phyloP scores from a whole-genome alignment of 1,139 yeast genomes.

The Suhomyces maxii region DNA sequence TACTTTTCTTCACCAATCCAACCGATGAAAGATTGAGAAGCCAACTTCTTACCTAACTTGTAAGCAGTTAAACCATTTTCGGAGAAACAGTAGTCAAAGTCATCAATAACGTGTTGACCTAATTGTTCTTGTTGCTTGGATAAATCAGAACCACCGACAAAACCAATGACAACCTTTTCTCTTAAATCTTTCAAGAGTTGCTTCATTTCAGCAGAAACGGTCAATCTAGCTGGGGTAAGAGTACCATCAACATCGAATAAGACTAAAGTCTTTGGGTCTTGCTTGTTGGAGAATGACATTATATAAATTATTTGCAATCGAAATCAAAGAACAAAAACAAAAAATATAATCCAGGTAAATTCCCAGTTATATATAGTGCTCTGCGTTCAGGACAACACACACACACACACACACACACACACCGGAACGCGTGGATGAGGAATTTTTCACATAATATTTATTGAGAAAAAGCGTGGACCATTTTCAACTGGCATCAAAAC shows the following conservation, averaged over 20 bases:
- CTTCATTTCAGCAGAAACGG: slow-evolving; percentile 77
- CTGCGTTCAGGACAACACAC: slow-evolving; percentile 3
- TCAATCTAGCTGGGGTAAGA: slow-evolving; percentile 93
- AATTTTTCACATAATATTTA: background rate
- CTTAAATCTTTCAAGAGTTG: slow-evolving; percentile 70
- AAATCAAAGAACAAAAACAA: slow-evolving; percentile 3
- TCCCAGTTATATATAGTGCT: slow-evolving; percentile 2
- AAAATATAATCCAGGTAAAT: background rate
- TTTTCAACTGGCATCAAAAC: no score
- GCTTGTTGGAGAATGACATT: slow-evolving; percentile 56
- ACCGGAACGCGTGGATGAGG: slow-evolving; percentile 7
- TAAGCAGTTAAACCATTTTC: slow-evolving; percentile 98
- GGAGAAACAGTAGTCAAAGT: slow-evolving; percentile 93
- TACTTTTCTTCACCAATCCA: slow-evolving; percentile 97
- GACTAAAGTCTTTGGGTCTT: slow-evolving; percentile 63
- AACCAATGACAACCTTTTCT: slow-evolving; percentile 90
- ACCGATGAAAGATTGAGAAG: slow-evolving; percentile 87
- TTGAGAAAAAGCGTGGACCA: no score
- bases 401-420: no score
- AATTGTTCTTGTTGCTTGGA: slow-evolving; percentile 94
- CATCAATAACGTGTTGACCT: slow-evolving; percentile 71
- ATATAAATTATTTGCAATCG: slow-evolving; percentile 3
- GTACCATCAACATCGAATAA: slow-evolving; percentile 98
- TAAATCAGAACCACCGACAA: slow-evolving; percentile 97
- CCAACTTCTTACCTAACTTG: slow-evolving; percentile 82